A percentile compares a stretch with the other conserved stretches of the same genome.
These are phyloP conservation scores for Cercophora samala DNA, from an alignment of 495 filamentous ascomycete species.

Conservation along the genomic window DNA sequence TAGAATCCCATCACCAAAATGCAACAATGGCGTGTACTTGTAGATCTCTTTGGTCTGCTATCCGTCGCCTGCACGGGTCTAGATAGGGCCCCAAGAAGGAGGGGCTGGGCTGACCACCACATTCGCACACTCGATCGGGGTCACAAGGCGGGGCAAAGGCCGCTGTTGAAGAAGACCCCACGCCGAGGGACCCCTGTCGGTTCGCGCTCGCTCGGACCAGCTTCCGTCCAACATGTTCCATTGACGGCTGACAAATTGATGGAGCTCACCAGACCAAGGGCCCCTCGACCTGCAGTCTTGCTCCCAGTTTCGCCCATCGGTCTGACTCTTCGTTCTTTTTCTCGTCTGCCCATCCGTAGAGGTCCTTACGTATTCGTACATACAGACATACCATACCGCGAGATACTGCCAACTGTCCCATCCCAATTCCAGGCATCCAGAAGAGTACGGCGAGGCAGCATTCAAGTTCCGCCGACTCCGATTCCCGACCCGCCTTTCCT, in stretches of 20 bases:
- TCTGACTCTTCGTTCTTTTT: slow-evolving; percentile 12
- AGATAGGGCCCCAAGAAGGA: not conserved
- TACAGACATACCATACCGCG: too few relatives aligned
- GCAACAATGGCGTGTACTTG: not conserved
- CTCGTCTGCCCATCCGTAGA: not conserved
- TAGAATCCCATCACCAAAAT: not conserved
- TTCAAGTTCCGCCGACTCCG: not conserved
- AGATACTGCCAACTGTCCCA: not conserved
- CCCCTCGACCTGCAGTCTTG: not conserved
- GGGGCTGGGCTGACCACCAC: not conserved
- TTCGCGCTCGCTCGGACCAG: slow-evolving; percentile 4
- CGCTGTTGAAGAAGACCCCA: not conserved
- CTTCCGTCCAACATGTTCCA: not conserved
- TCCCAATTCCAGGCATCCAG: slow-evolving; percentile 15
- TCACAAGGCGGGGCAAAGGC: not conserved
- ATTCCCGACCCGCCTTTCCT: not conserved
- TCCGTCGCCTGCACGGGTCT: not conserved
- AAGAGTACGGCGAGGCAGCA: not conserved
- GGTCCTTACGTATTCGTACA: not conserved
- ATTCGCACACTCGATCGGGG: not conserved
- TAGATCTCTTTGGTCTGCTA: not conserved
- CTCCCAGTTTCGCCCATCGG: slow-evolving; percentile 2
- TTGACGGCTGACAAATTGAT: slow-evolving; percentile 23
- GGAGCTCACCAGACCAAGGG: slow-evolving; percentile 6
- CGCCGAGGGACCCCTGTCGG: not conserved